Evolutionary conservation across 768 basidiomycete species (phyloP).

Genomic region (Suillus luteus): DNA sequence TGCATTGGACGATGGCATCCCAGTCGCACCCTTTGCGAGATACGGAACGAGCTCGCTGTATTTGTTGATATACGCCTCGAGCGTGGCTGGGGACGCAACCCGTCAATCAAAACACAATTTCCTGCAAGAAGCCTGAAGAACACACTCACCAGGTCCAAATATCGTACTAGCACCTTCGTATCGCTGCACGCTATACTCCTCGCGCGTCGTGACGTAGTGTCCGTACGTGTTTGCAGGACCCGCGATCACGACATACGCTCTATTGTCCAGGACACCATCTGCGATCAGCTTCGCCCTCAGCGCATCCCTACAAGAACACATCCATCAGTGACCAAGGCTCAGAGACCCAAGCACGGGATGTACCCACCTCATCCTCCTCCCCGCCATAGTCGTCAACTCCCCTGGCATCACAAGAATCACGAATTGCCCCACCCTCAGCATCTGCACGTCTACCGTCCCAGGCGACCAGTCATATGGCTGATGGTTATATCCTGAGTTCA

Average conservation of each 20-base stretch:
- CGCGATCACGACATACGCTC: slow-evolving; percentile 75
- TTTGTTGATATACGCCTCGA: slow-evolving; percentile 81
- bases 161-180: slow-evolving; percentile 84
- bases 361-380: slow-evolving; percentile 67
- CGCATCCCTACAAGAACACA: slow-evolving; percentile 51
- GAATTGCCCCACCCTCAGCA: slow-evolving; percentile 74
- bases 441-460: slow-evolving; percentile 72
- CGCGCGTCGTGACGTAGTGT: slow-evolving; percentile 71
- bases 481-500: slow-evolving; percentile 75
- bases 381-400: slow-evolving; percentile 83
- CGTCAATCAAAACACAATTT: slow-evolving; percentile 1
- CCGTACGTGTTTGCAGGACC: slow-evolving; percentile 84
- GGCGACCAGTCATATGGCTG: slow-evolving; percentile 76
- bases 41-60: slow-evolving; percentile 67
- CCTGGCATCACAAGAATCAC: slow-evolving; percentile 77
- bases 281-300: slow-evolving; percentile 66
- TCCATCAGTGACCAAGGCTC: not conserved
- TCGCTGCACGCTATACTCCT: slow-evolving; percentile 74
- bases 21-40: slow-evolving; percentile 50
- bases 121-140: not conserved
- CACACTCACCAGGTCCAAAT: slow-evolving; percentile 68
- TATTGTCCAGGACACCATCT: slow-evolving; percentile 58
- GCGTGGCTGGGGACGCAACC: slow-evolving; percentile 43
- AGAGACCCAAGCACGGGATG: not conserved
- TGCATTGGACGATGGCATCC: slow-evolving; percentile 59